Evolutionary conservation across 805 yeast genomes (phyloP).

Genomic region (Schwanniomyces yamadae): DNA sequence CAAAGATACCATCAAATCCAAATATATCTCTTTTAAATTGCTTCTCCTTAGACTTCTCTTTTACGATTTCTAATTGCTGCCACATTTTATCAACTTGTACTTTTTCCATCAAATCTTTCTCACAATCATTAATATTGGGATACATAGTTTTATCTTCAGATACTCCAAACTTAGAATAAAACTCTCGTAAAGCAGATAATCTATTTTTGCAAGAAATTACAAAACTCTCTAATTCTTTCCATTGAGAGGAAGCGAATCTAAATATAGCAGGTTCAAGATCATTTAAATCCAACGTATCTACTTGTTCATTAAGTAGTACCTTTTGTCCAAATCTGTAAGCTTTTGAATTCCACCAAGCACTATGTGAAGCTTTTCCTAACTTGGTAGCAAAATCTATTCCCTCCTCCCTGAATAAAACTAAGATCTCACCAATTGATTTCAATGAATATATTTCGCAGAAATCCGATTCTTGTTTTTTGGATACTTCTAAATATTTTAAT

Average conservation of each 20-base stretch:
- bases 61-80: slow-evolving; percentile 1
- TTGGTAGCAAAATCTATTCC: neutral
- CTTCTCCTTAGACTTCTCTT: slow-evolving; percentile 8
- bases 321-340: slow-evolving; percentile 1
- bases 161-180: neutral
- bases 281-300: neutral
- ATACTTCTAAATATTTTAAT: neutral
- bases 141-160: neutral
- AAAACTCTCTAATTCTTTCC: neutral
- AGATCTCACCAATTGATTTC: neutral
- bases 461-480: neutral
- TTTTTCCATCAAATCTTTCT: neutral
- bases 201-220: neutral
- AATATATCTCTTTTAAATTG: neutral
- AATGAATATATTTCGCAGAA: neutral
- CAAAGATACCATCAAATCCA: neutral
- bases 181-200: neutral
- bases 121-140: neutral
- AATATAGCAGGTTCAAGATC: slow-evolving; percentile 1
- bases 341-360: slow-evolving; percentile 4
- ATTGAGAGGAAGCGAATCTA: neutral
- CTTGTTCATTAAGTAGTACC: neutral
- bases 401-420: slow-evolving; percentile 1
- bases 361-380: neutral
- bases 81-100: slow-evolving; percentile 5